phyloP scores from a whole-genome alignment of 176 grass and related monocot genomes.

The Guadua angustifolia region DNA sequence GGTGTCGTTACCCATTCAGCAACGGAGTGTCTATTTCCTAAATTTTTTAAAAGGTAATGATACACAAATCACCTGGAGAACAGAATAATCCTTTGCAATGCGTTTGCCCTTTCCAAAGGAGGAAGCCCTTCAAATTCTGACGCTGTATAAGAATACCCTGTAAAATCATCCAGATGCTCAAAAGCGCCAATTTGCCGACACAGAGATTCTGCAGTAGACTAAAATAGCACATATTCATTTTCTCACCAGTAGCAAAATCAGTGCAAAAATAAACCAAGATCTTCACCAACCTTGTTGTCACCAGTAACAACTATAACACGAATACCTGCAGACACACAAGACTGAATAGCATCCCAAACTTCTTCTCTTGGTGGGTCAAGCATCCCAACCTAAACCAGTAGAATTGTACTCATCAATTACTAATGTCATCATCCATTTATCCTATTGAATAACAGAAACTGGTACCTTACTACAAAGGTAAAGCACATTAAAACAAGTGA shows the following conservation, averaged over 20 bases:
- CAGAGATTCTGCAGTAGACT: conserved; percentile 95
- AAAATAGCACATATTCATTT: conserved; percentile 52
- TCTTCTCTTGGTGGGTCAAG: conserved; percentile 97
- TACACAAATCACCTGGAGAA: conserved; percentile 76
- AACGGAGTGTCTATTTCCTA: conserved; percentile 9
- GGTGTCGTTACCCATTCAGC: conserved; percentile 28
- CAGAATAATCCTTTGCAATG: conserved; percentile 92
- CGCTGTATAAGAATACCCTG: conserved; percentile 90
- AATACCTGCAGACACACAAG: conserved; percentile 96
- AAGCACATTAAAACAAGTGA: not conserved
- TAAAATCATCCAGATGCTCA: conserved; percentile 79
- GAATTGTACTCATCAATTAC: conserved; percentile 39
- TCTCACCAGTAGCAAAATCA: conserved; percentile 34
- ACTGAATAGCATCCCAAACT: conserved; percentile 82
- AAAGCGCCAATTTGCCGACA: conserved; percentile 94
- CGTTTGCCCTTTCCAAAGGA: conserved; percentile 65
- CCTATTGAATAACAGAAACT: conserved; percentile 37
- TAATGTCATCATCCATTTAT: not conserved
- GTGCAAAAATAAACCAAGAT: conserved; percentile 18
- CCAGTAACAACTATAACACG: conserved; percentile 99
- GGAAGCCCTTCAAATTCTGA: conserved; percentile 93
- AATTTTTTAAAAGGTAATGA: conserved; percentile 35
- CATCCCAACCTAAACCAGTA: conserved; percentile 83
- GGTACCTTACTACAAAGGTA: conserved; percentile 15
- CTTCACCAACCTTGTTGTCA: conserved; percentile 85